Percentiles rank a stretch among this genome's conserved stretches.
These are phyloP conservation scores for Tremella fuciformis DNA, from an alignment of 768 basidiomycete genomes.

Conservation along the genomic window DNA sequence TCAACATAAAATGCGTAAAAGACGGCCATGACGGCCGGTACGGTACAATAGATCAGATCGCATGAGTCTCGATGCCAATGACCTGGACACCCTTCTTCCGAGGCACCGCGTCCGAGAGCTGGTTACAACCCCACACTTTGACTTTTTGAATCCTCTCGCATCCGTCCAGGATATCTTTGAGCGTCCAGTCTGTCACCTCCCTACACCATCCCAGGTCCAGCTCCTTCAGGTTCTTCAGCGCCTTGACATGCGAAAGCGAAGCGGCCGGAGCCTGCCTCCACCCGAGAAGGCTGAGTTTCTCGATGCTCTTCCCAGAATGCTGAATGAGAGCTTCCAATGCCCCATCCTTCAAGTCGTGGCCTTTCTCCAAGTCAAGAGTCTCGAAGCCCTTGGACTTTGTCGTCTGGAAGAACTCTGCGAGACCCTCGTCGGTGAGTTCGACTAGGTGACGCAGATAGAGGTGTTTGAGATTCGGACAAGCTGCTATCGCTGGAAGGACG, in stretches of 20 bases:
- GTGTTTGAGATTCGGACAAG: constrained; percentile 56
- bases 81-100: constrained; percentile 48
- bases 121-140: constrained; percentile 56
- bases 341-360: constrained; percentile 57
- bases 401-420: constrained; percentile 64
- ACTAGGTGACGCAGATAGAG: constrained; percentile 62
- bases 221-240: constrained; percentile 56
- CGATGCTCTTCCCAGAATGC: constrained; percentile 65
- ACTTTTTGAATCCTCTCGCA: constrained; percentile 56
- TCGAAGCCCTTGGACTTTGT: constrained; percentile 31
- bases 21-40: no score
- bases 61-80: constrained; percentile 48
- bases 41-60: constrained; percentile 19
- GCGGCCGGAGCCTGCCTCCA: constrained; percentile 65
- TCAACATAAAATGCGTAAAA: no score
- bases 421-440: constrained; percentile 67
- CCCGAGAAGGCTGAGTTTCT: constrained; percentile 69
- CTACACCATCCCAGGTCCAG: constrained; percentile 85
- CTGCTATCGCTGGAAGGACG: constrained; percentile 63
- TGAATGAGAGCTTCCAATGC: constrained; percentile 65
- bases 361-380: constrained; percentile 64
- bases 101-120: constrained; percentile 49
- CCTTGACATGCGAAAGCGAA: constrained; percentile 53
- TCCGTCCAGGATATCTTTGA: constrained; percentile 64
- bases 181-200: constrained; percentile 72